Evolutionary conservation across 768 basidiomycete genomes (phyloP).

Genomic region (Boletus subparvulus): DNA sequence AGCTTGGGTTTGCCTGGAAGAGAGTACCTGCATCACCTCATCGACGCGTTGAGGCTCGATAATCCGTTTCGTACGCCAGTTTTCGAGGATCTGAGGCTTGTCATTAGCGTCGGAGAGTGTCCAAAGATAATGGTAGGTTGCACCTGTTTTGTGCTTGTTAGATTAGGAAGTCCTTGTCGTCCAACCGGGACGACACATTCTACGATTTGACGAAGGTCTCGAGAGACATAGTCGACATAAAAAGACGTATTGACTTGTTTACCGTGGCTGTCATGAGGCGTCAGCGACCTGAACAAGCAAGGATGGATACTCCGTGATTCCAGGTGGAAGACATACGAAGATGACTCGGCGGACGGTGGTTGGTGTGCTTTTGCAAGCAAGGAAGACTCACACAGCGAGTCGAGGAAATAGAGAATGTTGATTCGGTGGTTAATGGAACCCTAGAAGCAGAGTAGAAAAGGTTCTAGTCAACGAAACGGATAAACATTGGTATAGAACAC

Average conservation of each 20-base stretch:
- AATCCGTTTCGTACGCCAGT: too few relatives aligned
- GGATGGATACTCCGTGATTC: background rate
- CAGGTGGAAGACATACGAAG: constrained; percentile 16
- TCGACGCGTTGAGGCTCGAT: too few relatives aligned
- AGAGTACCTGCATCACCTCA: constrained; percentile 32
- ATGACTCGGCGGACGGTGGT: constrained; percentile 26
- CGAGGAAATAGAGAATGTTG: constrained; percentile 89
- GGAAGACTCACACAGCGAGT: constrained; percentile 80
- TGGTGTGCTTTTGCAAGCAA: constrained; percentile 62
- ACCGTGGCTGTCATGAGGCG: constrained; percentile 23
- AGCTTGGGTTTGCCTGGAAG: constrained; percentile 40
- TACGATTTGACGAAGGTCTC: constrained; percentile 78
- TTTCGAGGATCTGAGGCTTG: too few relatives aligned
- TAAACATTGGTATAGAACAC: too few relatives aligned
- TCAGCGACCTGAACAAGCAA: background rate
- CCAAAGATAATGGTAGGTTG: constrained; percentile 12
- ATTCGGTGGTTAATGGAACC: constrained; percentile 46
- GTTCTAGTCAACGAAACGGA: too few relatives aligned
- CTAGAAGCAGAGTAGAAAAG: too few relatives aligned
- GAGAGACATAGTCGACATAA: constrained; percentile 70
- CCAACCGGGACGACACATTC: constrained; percentile 81
- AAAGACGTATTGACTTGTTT: constrained; percentile 41
- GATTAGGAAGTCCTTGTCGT: constrained; percentile 63
- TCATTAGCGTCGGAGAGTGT: background rate
- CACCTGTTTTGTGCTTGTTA: constrained; percentile 86